Percentiles rank a stretch among this genome's conserved stretches.
These are phyloP conservation scores for Alternaria viburni DNA, from an alignment of 2,329 filamentous ascomycete species.

Conservation along the genomic window DNA sequence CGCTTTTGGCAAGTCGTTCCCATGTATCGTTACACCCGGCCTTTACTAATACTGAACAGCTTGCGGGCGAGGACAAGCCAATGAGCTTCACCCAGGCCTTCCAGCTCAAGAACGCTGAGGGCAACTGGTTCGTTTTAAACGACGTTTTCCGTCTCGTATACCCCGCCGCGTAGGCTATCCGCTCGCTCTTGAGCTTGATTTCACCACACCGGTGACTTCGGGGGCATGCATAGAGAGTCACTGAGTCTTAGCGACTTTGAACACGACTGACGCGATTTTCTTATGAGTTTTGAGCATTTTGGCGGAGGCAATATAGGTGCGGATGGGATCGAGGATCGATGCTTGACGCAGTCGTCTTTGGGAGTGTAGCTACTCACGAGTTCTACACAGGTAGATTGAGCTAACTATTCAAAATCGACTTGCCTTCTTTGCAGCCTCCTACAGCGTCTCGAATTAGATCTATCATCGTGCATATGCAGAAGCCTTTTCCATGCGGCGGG, in stretches of 20 bases:
- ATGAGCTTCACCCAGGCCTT: conserved; percentile 94
- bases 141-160: conserved; percentile 94
- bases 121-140: conserved; percentile 82
- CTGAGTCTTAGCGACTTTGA: conserved; percentile 1
- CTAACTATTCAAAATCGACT: background rate
- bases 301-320: conserved; percentile 11
- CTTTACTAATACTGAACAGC: conserved; percentile 57
- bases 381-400: background rate
- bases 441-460: background rate
- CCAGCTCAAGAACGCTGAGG: conserved; percentile 78
- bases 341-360: background rate
- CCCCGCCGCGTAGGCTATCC: conserved; percentile 47
- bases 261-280: conserved; percentile 4
- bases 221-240: background rate
- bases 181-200: background rate
- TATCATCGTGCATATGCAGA: conserved; percentile 7
- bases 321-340: conserved; percentile 2
- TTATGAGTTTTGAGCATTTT: conserved; percentile 21
- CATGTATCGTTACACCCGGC: background rate
- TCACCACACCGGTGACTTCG: background rate
- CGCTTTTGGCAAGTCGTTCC: conserved; percentile 70
- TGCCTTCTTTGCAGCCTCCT: background rate
- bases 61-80: conserved; percentile 82
- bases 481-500: conserved; percentile 11
- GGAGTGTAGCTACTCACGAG: background rate